These are phyloP conservation scores for Tulasnella sp. DNA, from an alignment of 768 basidiomycete genomes.

Conservation along the genomic window DNA sequence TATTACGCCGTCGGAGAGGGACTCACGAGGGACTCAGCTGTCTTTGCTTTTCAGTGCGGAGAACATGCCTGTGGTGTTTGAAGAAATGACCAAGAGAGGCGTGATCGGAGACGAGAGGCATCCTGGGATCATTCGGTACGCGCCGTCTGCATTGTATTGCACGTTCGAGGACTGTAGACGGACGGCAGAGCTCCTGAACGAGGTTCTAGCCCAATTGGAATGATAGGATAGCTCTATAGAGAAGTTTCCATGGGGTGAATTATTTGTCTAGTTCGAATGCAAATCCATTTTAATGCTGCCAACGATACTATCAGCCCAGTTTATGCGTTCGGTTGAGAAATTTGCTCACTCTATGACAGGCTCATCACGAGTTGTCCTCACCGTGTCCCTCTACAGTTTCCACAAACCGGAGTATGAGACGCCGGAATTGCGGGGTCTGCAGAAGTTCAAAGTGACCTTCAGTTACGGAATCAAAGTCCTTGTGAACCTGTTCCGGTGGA, in stretches of 20 bases:
- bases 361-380: too few relatives aligned
- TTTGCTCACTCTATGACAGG: too few relatives aligned
- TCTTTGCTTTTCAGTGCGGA: slow-evolving; percentile 64
- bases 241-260: too few relatives aligned
- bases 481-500: slow-evolving; percentile 21
- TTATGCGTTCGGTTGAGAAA: too few relatives aligned
- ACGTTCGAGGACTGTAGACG: slow-evolving; percentile 62
- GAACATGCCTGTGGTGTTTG: slow-evolving; percentile 59
- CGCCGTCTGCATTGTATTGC: slow-evolving; percentile 82
- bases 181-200: slow-evolving; percentile 53
- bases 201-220: slow-evolving; percentile 21
- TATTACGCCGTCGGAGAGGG: slow-evolving; percentile 64
- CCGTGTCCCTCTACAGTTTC: too few relatives aligned
- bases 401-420: slow-evolving; percentile 27
- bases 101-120: slow-evolving; percentile 86
- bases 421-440: slow-evolving; percentile 31
- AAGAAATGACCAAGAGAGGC: slow-evolving; percentile 49
- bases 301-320: too few relatives aligned
- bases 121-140: slow-evolving; percentile 83
- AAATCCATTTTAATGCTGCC: too few relatives aligned
- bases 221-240: too few relatives aligned
- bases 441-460: slow-evolving; percentile 48
- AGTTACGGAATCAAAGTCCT: slow-evolving; percentile 32
- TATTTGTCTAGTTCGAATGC: too few relatives aligned
- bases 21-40: slow-evolving; percentile 71